Evolutionary conservation across 192 early-diverging fungal species (phyloP), one percentile per base, ranked within the genome.

Genomic region (Backusella tuberculispora): DNA sequence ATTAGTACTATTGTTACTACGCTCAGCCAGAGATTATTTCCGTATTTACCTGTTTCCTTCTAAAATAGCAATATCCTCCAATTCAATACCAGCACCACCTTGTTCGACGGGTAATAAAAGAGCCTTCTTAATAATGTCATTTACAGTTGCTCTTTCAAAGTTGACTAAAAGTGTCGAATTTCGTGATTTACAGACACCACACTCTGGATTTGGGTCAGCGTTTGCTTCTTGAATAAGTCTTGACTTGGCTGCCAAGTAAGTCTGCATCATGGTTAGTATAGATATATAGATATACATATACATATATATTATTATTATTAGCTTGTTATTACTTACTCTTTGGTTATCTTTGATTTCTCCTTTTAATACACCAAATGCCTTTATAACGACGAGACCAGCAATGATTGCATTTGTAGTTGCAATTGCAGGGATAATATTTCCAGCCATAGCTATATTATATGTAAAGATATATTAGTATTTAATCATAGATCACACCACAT

Each of bases 401-500:
- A 98, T 88, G 34, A 98, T 93, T 7, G 97, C 98, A 72, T 99
- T 99, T 14, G 98, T 98, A 0, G 98, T 99, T 45, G 98, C 97
- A 70, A 99, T 95, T 34, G 97, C 97, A 0, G 97, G 97, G 71
- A 99, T 98, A 71, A 99, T 99, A 76, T 97, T 98, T 64, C 97
- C 97, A 6, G 98, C 98, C 95, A 99, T 99, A 40, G 96, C 95
- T 94, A 74, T 4, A 83, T 71, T 66, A 26, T 44, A 8, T 10
- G 40, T 71, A 64, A 42, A 43, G 78, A 79, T 85, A 83, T 21
- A 81, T 79, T 21, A 50, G 17, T 40, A n/a, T 34, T 60, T 26
- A 6, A 13, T 3, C 24, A 44, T 50, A 66, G 41, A 48, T n/a
- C 6, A n/a, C 9, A 26, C 29, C 29, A 34, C 29, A 34, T 34